Evolutionary conservation across 2,329 filamentous ascomycete species (phyloP).

Genomic region (Alternaria brassicae): DNA sequence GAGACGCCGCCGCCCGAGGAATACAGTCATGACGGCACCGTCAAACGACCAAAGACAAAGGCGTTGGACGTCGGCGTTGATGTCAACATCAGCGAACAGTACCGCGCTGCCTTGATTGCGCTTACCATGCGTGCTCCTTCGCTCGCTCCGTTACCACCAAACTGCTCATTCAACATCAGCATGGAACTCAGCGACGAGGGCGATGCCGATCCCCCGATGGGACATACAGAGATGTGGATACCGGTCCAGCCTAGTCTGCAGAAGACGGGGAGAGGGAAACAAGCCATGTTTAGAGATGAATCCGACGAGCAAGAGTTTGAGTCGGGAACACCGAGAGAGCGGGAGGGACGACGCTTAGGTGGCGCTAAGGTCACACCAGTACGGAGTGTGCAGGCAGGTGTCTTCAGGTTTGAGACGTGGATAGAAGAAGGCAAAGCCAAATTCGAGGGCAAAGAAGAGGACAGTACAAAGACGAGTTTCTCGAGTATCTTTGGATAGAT

Average conservation of each 20-base stretch:
- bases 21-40: constrained; percentile 11
- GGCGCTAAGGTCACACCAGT: constrained; percentile 66
- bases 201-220: constrained; percentile 55
- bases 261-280: constrained; percentile 42
- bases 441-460: constrained; percentile 31
- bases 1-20: constrained; percentile 11
- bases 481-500: constrained; percentile 20
- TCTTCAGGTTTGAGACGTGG: constrained; percentile 73
- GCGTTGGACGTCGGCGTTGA: constrained; percentile 33
- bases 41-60: constrained; percentile 18
- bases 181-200: constrained; percentile 72
- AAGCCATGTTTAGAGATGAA: constrained; percentile 22
- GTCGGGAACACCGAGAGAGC: constrained; percentile 21
- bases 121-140: constrained; percentile 67
- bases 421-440: constrained; percentile 70
- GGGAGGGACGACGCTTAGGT: constrained; percentile 52
- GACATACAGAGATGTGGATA: constrained; percentile 66
- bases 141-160: constrained; percentile 64
- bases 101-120: constrained; percentile 70
- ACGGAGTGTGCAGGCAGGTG: constrained; percentile 68
- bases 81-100: constrained; percentile 73
- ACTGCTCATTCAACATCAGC: constrained; percentile 78
- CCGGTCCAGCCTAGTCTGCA: constrained; percentile 61
- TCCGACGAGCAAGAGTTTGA: constrained; percentile 23
- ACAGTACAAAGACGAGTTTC: constrained; percentile 26